A percentile compares a stretch with the other conserved stretches of the same genome.
These are phyloP conservation scores for Cenococcum geophilum DNA, from an alignment of 495 filamentous ascomycete species.

Conservation along the genomic window DNA sequence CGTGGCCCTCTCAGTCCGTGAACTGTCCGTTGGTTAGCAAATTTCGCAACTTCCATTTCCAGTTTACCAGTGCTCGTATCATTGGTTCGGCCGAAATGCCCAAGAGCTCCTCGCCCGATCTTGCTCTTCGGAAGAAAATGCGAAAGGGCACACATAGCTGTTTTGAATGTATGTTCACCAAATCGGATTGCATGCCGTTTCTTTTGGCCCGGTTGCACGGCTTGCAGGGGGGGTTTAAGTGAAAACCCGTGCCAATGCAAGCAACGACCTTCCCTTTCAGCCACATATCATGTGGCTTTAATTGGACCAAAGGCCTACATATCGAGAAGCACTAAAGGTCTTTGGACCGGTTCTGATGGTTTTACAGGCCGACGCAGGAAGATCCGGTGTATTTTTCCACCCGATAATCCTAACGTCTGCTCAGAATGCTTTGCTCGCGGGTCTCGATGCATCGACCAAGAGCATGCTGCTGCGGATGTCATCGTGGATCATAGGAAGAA, in stretches of 20 bases:
- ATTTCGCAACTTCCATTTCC: constrained; percentile 1
- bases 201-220: not conserved
- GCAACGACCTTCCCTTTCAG: not conserved
- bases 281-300: not conserved
- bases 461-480: constrained; percentile 31
- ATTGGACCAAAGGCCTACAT: not conserved
- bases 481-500: constrained; percentile 36
- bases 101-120: constrained; percentile 16
- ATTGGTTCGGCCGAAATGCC: constrained; percentile 21
- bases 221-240: not conserved
- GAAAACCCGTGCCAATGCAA: not conserved
- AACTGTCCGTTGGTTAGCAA: constrained; percentile 1
- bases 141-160: constrained; percentile 36
- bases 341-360: constrained; percentile 6
- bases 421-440: constrained; percentile 37
- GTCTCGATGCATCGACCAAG: constrained; percentile 34
- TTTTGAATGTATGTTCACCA: constrained; percentile 33
- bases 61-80: not conserved
- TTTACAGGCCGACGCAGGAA: constrained; percentile 31
- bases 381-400: constrained; percentile 34
- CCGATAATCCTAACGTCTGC: constrained; percentile 33
- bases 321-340: not conserved
- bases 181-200: not conserved
- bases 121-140: constrained; percentile 31
- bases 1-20: not conserved